Conservation (phyloP, 2,329 filamentous ascomycete genomes). For the Aspergillus niger region DNA sequence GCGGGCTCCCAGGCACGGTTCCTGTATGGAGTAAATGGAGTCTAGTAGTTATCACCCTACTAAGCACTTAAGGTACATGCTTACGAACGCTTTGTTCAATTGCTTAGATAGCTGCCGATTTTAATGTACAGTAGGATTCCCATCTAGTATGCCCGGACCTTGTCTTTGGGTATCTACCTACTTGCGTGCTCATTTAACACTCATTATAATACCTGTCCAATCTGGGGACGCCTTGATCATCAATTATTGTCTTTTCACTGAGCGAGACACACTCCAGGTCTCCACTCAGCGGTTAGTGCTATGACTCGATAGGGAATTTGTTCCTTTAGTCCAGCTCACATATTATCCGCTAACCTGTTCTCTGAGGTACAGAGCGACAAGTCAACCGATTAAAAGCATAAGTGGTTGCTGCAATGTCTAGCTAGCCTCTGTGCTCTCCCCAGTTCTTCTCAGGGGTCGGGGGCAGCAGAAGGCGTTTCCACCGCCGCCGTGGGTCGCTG, state of each 20-base stretch:
- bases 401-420: background rate
- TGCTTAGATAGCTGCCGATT: no score
- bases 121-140: no score
- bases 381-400: background rate
- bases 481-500: constrained; percentile 27
- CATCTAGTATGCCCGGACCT: background rate
- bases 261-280: background rate
- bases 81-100: no score
- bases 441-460: constrained; percentile 29
- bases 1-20: background rate
- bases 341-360: background rate
- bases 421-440: background rate
- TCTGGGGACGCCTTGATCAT: constrained; percentile 13
- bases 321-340: background rate
- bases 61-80: no score
- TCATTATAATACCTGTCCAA: constrained; percentile 13
- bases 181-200: background rate
- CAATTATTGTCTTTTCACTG: constrained; percentile 12
- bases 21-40: background rate
- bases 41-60: no score
- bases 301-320: background rate
- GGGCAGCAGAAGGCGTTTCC: constrained; percentile 13
- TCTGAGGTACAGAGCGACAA: background rate
- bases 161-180: constrained; percentile 3
- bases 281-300: background rate